Percentiles rank a stretch among this genome's conserved stretches.
These are phyloP conservation scores for Suhomyces bolitotheri DNA, from an alignment of 1,139 yeast genomes.

Conservation along the genomic window DNA sequence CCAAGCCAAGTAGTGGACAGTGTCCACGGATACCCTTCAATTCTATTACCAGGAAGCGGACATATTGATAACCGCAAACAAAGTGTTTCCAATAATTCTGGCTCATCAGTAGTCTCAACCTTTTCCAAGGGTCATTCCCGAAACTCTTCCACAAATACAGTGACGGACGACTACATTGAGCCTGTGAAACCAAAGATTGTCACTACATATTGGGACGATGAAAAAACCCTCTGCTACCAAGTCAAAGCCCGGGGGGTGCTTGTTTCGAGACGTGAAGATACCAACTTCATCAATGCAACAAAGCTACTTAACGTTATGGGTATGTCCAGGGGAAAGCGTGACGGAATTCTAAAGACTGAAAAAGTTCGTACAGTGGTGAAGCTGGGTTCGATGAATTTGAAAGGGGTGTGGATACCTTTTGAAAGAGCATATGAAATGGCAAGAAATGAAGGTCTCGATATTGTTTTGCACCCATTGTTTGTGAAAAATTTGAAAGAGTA, in stretches of 20 bases:
- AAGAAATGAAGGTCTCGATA: conserved; percentile 45
- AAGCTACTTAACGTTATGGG: conserved; percentile 56
- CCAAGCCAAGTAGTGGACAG: not conserved
- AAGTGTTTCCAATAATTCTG: not conserved
- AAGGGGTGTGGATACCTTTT: conserved; percentile 60
- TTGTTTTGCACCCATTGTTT: conserved; percentile 46
- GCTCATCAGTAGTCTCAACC: conserved; percentile 2
- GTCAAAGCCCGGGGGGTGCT: conserved; percentile 47
- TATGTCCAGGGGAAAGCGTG: conserved; percentile 58
- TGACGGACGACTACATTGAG: conserved; percentile 9
- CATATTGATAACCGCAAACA: not conserved
- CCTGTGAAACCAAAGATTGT: conserved; percentile 39
- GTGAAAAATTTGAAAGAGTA: conserved; percentile 42
- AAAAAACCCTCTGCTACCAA: conserved; percentile 49
- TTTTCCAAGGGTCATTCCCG: conserved; percentile 8
- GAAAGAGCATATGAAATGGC: conserved; percentile 55
- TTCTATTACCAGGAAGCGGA: not conserved
- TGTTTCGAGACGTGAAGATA: conserved; percentile 55
- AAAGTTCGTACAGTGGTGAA: conserved; percentile 47
- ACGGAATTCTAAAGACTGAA: conserved; percentile 55
- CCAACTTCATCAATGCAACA: conserved; percentile 55
- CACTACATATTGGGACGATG: conserved; percentile 53
- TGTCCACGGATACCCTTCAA: not conserved
- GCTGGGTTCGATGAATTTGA: conserved; percentile 54
- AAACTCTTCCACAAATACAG: conserved; percentile 10